Percentiles rank a stretch among this genome's conserved stretches.
Evolutionary conservation across 495 filamentous ascomycete species (phyloP).

Genomic region (Corynascus novoguineensis): DNA sequence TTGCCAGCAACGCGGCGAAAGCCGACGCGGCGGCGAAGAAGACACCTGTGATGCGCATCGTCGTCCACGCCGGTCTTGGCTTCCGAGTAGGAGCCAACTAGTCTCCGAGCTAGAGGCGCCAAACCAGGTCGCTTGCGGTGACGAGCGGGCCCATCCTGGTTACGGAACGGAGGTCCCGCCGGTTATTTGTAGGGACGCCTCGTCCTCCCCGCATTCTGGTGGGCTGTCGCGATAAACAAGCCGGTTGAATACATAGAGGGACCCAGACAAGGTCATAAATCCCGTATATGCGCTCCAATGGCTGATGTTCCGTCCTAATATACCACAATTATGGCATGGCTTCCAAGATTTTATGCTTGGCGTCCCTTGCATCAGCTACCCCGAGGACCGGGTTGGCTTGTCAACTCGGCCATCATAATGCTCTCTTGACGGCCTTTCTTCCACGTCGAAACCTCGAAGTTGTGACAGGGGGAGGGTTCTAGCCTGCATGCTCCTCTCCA

Average conservation of each 20-base stretch:
- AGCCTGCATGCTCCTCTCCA: neutral
- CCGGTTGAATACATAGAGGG: neutral
- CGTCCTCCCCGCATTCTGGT: neutral
- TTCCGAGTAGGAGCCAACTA: neutral
- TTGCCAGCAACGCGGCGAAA: neutral
- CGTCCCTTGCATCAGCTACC: conserved; percentile 2
- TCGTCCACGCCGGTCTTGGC: neutral
- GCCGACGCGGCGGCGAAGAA: neutral
- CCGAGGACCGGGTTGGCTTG: neutral
- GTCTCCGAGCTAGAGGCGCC: neutral
- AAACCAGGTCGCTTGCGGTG: neutral
- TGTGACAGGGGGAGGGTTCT: neutral
- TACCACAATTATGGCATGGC: neutral
- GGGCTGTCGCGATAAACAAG: neutral
- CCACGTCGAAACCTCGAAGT: neutral
- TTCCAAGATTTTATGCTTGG: neutral
- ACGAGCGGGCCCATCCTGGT: neutral
- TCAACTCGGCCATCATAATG: neutral
- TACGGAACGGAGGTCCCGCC: neutral
- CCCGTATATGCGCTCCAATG: conserved; percentile 13
- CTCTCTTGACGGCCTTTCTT: neutral
- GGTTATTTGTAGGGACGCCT: neutral
- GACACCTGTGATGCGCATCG: neutral
- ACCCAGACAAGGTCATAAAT: neutral
- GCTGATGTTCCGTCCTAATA: neutral